Conservation (phyloP, 2,329 filamentous ascomycete genomes). For the Bretziella fagacearum region DNA sequence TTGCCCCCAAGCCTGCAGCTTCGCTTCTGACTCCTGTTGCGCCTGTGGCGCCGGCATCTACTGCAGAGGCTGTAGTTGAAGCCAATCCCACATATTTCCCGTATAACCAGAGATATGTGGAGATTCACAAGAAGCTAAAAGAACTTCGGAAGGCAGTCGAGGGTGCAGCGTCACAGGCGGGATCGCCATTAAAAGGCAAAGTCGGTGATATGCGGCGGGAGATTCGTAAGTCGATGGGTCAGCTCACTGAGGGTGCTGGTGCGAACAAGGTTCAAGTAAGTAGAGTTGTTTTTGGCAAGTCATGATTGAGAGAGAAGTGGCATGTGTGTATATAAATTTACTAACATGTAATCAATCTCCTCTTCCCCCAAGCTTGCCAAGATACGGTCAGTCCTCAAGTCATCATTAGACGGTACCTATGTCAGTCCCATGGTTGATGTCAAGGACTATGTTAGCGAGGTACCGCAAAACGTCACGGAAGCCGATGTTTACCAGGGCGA, state of each 20-base stretch:
- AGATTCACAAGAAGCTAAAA: slow-evolving; percentile 54
- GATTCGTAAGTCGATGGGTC: slow-evolving; percentile 55
- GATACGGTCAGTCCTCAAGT: slow-evolving; percentile 36
- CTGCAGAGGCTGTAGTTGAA: slow-evolving; percentile 9
- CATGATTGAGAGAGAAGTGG: neutral
- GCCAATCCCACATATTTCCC: slow-evolving; percentile 13
- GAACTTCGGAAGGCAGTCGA: slow-evolving; percentile 45
- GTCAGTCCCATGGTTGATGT: slow-evolving; percentile 38
- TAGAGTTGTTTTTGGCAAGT: neutral
- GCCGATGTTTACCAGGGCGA: slow-evolving; percentile 31
- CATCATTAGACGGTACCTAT: slow-evolving; percentile 23
- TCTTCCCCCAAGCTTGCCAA: slow-evolving; percentile 19
- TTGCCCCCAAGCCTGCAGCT: neutral
- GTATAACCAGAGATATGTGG: slow-evolving; percentile 28
- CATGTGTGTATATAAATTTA: neutral
- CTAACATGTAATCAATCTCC: slow-evolving; percentile 15
- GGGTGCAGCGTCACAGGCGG: slow-evolving; percentile 33
- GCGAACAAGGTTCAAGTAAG: slow-evolving; percentile 29
- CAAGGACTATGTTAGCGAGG: slow-evolving; percentile 33
- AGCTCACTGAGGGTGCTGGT: slow-evolving; percentile 48
- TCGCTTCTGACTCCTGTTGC: neutral
- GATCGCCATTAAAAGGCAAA: slow-evolving; percentile 39
- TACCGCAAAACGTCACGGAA: slow-evolving; percentile 30
- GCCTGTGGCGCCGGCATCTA: neutral
- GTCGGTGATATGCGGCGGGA: slow-evolving; percentile 57